Evolutionary conservation across 179 eudicot genomes (phyloP).

Genomic region (Heliamphora pulchella): DNA sequence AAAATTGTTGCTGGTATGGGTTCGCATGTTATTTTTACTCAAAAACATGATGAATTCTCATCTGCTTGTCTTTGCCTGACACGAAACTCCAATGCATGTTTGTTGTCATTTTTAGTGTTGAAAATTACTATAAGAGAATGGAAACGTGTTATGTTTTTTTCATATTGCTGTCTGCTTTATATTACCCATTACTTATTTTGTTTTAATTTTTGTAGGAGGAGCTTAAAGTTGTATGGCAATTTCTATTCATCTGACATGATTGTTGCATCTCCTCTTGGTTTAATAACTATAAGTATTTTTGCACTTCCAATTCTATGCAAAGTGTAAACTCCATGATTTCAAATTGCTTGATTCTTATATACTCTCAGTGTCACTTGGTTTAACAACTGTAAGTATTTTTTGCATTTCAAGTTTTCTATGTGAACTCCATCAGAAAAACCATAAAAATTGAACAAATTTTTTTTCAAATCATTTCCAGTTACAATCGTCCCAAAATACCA

Average conservation of each 20-base stretch:
- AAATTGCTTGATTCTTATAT: background rate
- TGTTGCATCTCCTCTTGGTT: conserved; percentile 90
- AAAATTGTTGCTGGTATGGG: background rate
- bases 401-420: too few species aligned
- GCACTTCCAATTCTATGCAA: background rate
- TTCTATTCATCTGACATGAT: conserved; percentile 87
- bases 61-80: background rate
- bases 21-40: background rate
- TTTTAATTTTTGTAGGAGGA: conserved; percentile 47
- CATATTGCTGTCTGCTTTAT: background rate
- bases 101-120: background rate
- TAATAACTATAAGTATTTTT: conserved; percentile 59
- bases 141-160: too few species aligned
- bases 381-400: too few species aligned
- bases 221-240: conserved; percentile 68
- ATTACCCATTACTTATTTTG: background rate
- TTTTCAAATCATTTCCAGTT: too few species aligned
- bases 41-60: background rate
- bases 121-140: background rate
- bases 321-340: background rate
- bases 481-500: too few species aligned
- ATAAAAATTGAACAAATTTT: background rate
- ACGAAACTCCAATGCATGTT: background rate
- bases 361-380: background rate
- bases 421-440: background rate